Conservation (phyloP, 192 early-diverging fungal genomes). For the Rhizophagus sp. region DNA sequence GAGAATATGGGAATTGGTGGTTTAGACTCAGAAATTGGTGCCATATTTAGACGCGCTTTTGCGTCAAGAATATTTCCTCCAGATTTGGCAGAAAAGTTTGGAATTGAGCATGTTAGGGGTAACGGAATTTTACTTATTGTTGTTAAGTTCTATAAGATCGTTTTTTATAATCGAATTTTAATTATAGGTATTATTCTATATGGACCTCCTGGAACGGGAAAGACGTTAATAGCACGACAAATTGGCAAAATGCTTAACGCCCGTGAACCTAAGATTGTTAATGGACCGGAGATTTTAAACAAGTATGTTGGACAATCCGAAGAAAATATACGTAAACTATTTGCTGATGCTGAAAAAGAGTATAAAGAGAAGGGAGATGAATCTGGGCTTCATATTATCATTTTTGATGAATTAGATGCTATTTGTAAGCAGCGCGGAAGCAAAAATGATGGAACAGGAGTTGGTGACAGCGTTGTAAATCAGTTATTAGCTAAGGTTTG, state of each 20-base stretch:
- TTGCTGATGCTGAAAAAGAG: conserved; percentile 92
- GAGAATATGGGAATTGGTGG: conserved; percentile 99
- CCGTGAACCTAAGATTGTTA: conserved; percentile 91
- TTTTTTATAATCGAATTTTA: background rate
- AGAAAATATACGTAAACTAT: conserved; percentile 96
- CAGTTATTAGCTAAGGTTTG: conserved; percentile 88
- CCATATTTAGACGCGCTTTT: conserved; percentile 96
- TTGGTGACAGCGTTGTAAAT: conserved; percentile 96
- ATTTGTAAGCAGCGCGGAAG: conserved; percentile 98
- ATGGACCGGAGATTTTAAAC: conserved; percentile 94
- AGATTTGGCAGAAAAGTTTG: conserved; percentile 87
- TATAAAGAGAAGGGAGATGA: conserved; percentile 93
- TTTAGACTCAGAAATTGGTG: conserved; percentile 89
- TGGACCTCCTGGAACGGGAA: conserved; percentile 96
- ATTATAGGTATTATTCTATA: conserved; percentile 68
- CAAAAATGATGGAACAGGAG: conserved; percentile 89
- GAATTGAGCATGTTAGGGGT: conserved; percentile 97
- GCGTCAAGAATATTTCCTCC: conserved; percentile 96
- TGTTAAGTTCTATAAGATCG: background rate
- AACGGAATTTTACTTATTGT: background rate
- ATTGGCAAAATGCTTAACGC: conserved; percentile 99
- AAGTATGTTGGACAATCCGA: conserved; percentile 97
- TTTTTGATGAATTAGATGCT: conserved; percentile 98
- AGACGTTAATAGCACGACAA: conserved; percentile 97
- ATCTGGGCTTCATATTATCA: conserved; percentile 93